Percentiles rank a stretch among this genome's conserved stretches.
phyloP scores from a whole-genome alignment of 2,329 filamentous ascomycete species.

The Dothidotthia symphoricarpi region DNA sequence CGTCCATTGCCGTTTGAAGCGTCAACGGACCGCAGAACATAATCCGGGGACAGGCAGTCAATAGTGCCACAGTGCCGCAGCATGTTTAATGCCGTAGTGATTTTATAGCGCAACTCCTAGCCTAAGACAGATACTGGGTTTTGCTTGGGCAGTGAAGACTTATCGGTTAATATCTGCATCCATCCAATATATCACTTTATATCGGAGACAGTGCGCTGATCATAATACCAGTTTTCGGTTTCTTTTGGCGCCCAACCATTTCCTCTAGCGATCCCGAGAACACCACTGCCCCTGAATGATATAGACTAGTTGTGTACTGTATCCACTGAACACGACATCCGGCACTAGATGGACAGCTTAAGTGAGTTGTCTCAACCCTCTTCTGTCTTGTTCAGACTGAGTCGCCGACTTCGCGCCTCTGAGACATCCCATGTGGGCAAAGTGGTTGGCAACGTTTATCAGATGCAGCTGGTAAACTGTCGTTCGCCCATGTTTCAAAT shows the following conservation, averaged over 20 bases:
- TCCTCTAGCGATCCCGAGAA: neutral
- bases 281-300: slow-evolving; percentile 27
- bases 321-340: slow-evolving; percentile 34
- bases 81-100: slow-evolving; percentile 30
- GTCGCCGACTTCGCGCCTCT: slow-evolving; percentile 8
- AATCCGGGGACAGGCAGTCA: slow-evolving; percentile 25
- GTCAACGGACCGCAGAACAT: slow-evolving; percentile 21
- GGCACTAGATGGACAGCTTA: slow-evolving; percentile 18
- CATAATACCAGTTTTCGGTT: slow-evolving; percentile 11
- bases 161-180: slow-evolving; percentile 15
- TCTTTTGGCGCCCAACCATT: slow-evolving; percentile 21
- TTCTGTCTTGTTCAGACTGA: slow-evolving; percentile 13
- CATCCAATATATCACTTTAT: slow-evolving; percentile 8
- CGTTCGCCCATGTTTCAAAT: slow-evolving; percentile 1
- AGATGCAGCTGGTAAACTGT: slow-evolving; percentile 1
- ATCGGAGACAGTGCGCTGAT: slow-evolving; percentile 18
- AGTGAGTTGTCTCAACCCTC: slow-evolving; percentile 26
- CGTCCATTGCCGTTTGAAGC: slow-evolving; percentile 18
- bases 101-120: slow-evolving; percentile 20
- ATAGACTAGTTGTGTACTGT: slow-evolving; percentile 35
- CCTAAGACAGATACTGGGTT: slow-evolving; percentile 11
- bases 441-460: slow-evolving; percentile 8
- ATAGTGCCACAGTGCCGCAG: slow-evolving; percentile 39
- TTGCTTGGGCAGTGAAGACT: slow-evolving; percentile 8
- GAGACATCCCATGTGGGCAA: slow-evolving; percentile 10